Conservation (phyloP, 305 asterid species). For the Fraxinus baroniana region DNA sequence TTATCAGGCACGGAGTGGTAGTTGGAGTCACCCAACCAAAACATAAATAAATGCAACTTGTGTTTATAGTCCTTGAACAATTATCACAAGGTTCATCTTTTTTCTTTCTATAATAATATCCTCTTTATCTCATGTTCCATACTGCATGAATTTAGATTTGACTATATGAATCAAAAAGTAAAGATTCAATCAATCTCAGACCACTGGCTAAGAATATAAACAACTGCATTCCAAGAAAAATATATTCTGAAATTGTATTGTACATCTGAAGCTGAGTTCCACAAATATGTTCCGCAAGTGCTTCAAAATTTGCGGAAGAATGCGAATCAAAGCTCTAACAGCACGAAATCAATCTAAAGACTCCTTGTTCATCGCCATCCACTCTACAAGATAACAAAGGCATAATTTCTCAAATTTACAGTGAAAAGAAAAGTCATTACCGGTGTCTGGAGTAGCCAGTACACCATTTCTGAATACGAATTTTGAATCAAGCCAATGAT, state of each 20-base stretch:
- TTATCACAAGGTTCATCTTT: no score
- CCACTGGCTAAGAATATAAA: neutral
- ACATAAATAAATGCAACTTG: no score
- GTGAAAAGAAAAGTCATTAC: conserved; percentile 45
- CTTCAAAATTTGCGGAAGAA: conserved; percentile 50
- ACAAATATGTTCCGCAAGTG: conserved; percentile 42
- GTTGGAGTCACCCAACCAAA: no score
- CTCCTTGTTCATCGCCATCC: conserved; percentile 53
- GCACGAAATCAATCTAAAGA: conserved; percentile 32
- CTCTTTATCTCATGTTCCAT: neutral
- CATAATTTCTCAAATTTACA: conserved; percentile 80
- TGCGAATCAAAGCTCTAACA: conserved; percentile 22
- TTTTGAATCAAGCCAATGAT: conserved; percentile 27
- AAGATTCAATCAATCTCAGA: neutral
- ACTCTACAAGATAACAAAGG: conserved; percentile 79
- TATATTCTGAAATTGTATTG: neutral
- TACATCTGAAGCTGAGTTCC: conserved; percentile 27
- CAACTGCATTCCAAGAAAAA: neutral
- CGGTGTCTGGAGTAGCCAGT: conserved; percentile 40
- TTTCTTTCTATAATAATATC: no score
- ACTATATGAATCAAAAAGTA: neutral
- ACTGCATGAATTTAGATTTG: neutral
- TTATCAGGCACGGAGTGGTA: no score
- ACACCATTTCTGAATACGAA: conserved; percentile 67
- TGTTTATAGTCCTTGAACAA: no score